These are phyloP conservation scores for Angomonas deanei DNA, from an alignment of 208 protist species.

Conservation along the genomic window DNA sequence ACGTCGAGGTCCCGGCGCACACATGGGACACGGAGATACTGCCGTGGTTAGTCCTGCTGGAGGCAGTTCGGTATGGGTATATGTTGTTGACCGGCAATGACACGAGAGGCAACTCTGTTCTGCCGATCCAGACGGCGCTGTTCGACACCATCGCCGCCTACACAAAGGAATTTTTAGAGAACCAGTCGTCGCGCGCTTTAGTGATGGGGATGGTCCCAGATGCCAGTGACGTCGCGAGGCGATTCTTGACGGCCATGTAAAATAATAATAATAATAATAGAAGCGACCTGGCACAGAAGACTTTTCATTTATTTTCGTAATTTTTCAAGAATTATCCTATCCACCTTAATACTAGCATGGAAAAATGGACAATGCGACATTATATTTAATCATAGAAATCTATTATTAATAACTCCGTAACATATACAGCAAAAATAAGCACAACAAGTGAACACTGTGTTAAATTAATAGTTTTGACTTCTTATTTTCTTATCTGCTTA, in stretches of 20 bases:
- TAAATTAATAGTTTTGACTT: too few species aligned
- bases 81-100: not conserved
- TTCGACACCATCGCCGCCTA: not conserved
- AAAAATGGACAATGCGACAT: not conserved
- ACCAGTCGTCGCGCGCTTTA: not conserved
- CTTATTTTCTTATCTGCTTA: conserved; percentile 2
- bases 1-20: not conserved
- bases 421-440: too few species aligned
- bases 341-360: not conserved
- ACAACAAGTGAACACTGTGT: too few species aligned
- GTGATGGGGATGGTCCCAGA: not conserved
- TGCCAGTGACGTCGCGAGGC: not conserved
- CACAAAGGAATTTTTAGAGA: not conserved
- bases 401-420: too few species aligned
- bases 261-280: not conserved
- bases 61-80: not conserved
- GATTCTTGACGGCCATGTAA: not conserved
- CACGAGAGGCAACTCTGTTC: not conserved
- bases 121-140: not conserved
- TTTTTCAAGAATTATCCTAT: conserved; percentile 3
- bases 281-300: too few species aligned
- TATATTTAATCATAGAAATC: too few species aligned
- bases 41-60: not conserved
- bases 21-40: not conserved
- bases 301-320: too few species aligned